Base-by-base conservation (phyloP, 352 stramenopile species). In the Pythium sp. region DNA sequence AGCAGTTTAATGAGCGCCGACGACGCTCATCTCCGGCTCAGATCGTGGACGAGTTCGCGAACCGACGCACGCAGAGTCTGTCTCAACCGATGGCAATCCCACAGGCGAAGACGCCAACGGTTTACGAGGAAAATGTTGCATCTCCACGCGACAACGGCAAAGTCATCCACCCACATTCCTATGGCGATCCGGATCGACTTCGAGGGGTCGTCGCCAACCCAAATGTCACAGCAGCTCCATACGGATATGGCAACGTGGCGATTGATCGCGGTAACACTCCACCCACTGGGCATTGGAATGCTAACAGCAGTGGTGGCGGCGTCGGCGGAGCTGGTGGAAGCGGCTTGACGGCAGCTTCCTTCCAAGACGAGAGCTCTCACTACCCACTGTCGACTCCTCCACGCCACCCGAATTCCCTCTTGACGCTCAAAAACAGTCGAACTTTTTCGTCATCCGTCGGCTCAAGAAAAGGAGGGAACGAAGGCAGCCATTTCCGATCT, bases 61-160 rank as follows among this genome's bases (percentile, higher is more conserved):
- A 26, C n/a, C 66, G 63, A 22, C 73, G 72, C 14, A 57, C 41
- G 26, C 80, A 81, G 38, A 81, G 68, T 30, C 82, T 84, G 59
- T 95, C 87, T 0, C 88, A 92, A 62, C 87, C 86, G 5, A 91
- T 95, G 86, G 81, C 86, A 0, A 95, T 95, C 30, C 87, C 87
- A 8, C 83, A 85, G 55, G 54, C 74, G 34, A 90, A 83, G 43
- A 77, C 81, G 38, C 51, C 57, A 24, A 57, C 67, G 7, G 68
- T 78, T 7, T 78, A 74, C 46, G 66, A 76, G 26, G 82, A 74
- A 8, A 71, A 58, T 22, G 47, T 60, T 36, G 54, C 28, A n/a
- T 57, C 58, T 28, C 62, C 68, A 14, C 71, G 76, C 18, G 72
- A 58, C 5, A 65, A 68, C 8, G 65, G 58, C 3, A 84, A 85